phyloP scores from a whole-genome alignment of 441 rosid genomes.

The Pelargonium myrrhifolium region DNA sequence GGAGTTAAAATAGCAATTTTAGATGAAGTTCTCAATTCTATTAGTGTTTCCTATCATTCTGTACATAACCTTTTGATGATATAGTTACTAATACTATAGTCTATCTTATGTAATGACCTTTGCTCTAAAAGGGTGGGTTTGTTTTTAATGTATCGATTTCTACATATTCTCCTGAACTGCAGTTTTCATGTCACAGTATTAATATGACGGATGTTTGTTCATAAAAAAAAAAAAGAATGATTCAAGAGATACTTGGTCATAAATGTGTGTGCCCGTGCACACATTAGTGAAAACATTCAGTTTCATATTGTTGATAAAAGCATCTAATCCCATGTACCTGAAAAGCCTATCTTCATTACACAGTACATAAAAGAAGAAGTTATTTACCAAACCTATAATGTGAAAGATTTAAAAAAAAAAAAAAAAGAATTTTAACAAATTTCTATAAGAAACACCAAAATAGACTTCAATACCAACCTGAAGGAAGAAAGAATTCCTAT shows the following conservation, averaged over 20 bases:
- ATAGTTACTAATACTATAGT: background rate
- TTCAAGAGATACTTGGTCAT: background rate
- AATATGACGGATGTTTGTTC: background rate
- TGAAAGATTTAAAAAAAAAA: too few relatives aligned
- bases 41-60: background rate
- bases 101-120: background rate
- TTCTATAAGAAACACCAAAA: slow-evolving; percentile 6
- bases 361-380: background rate
- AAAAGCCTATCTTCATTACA: background rate
- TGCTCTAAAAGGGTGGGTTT: background rate
- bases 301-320: background rate
- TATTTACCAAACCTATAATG: background rate
- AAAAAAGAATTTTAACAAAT: background rate
- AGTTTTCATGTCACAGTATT: background rate
- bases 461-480: slow-evolving; percentile 52
- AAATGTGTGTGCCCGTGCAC: background rate
- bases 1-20: background rate
- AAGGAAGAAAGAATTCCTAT: slow-evolving; percentile 68
- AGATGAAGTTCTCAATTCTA: background rate
- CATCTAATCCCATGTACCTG: background rate
- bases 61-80: background rate
- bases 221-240: background rate
- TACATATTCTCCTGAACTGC: background rate
- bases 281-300: background rate
- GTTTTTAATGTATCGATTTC: background rate